These are phyloP conservation scores for Syzygium syzygioides DNA, from an alignment of 441 rosid species.

Conservation along the genomic window DNA sequence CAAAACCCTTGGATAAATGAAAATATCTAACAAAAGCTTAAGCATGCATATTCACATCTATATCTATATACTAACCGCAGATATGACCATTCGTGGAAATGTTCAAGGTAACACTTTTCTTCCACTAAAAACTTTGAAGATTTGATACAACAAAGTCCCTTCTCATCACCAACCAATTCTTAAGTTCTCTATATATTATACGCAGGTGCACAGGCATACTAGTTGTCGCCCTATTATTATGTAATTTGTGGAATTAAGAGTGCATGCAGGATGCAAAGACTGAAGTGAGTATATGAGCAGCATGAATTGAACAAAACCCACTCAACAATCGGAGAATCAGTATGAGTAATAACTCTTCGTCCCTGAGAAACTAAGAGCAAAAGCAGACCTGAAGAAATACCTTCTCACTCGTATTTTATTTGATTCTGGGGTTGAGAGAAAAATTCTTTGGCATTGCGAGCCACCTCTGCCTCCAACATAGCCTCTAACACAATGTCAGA, in stretches of 20 bases:
- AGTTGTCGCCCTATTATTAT: background rate
- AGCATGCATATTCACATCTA: background rate
- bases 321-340: background rate
- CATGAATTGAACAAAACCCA: background rate
- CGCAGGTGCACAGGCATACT: background rate
- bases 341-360: background rate
- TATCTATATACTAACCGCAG: background rate
- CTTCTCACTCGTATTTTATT: background rate
- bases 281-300: background rate
- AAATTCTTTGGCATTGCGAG: slow-evolving; percentile 57
- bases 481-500: slow-evolving; percentile 73
- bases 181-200: background rate
- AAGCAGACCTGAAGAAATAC: background rate
- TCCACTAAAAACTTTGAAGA: background rate
- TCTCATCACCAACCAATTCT: background rate
- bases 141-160: background rate
- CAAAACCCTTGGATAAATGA: background rate
- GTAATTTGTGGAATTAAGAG: background rate
- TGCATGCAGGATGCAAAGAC: background rate
- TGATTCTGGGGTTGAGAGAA: slow-evolving; percentile 59
- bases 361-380: background rate
- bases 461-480: slow-evolving; percentile 73
- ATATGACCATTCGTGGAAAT: background rate
- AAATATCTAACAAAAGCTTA: background rate
- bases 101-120: background rate